Evolutionary conservation across 208 protist genomes (phyloP), one percentile per base, ranked within the genome.

Genomic region (Crithidia mellificae): DNA sequence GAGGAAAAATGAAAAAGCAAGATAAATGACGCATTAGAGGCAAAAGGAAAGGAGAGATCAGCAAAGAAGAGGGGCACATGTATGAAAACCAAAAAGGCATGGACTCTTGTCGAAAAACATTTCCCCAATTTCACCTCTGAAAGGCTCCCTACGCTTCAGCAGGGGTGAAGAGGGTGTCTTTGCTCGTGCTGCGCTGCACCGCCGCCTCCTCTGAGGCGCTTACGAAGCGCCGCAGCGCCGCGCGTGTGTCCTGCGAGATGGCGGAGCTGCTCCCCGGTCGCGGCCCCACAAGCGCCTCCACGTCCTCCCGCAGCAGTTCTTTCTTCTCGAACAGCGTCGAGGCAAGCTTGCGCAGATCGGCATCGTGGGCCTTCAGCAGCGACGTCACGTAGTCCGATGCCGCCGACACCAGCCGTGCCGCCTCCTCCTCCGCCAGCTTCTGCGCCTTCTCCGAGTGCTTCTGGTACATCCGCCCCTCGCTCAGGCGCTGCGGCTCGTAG

Each of bases 391-490:
- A 83, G 36, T 38, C 53, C 22, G 72, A 58, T 12, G 92, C 92
- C 2, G 69, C 70, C 17, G 57, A 73, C 19, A 97, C 68, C 19
- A 95, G 78, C 7, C 70, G 79, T 14, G 74, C 73, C 6, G 88
- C 90, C 62, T 92, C 88, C 32, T 74, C 59, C 68, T 97, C 90
- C 2, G 88, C 88, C 63, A 66, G 47, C 39, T 63, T 62, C 63
- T 93, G 86, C 17, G 72, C 63, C 25, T 66, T 53, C 53, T 86
- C 79, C 11, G 87, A 91, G 77, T 89, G 78, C 43, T 80, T 77
- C 70, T 93, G 88, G 39, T 80, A 65, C 67, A 94, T 82, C 34
- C 88, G 87, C 29, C 92, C 92, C 68, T 94, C 84, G 15, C 72
- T 73, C 29, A 95, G 73, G 2, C 86, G 76, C 73, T 94, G 83